Conservation (phyloP, 129 eudicot species). For the Artemisia tridentata region DNA sequence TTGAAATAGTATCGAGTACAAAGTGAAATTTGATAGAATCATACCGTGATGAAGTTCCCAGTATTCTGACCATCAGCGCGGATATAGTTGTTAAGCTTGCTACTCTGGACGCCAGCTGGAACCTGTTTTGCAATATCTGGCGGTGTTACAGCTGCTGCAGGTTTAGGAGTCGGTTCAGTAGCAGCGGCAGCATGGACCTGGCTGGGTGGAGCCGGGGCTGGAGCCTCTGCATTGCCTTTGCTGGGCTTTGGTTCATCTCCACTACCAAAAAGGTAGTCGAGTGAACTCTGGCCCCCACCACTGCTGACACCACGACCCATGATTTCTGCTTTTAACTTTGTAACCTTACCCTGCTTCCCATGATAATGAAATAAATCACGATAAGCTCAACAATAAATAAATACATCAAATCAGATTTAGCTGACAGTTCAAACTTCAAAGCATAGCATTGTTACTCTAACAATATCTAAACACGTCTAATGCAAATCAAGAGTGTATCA, state of each 20-base stretch:
- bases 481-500: not conserved
- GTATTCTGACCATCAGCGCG: constrained; percentile 84
- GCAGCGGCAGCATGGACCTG: constrained; percentile 28
- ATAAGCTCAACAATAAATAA: constrained; percentile 13
- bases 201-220: constrained; percentile 25
- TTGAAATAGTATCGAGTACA: not conserved
- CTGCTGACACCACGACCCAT: constrained; percentile 92
- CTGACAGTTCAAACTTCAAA: not conserved
- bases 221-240: constrained; percentile 28
- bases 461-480: not conserved
- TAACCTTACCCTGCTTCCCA: constrained; percentile 18
- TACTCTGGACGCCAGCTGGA: constrained; percentile 74
- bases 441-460: not conserved
- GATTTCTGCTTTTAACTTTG: constrained; percentile 13
- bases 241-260: constrained; percentile 59
- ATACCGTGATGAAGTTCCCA: constrained; percentile 85
- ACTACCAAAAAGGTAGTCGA: constrained; percentile 71
- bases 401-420: not conserved
- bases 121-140: constrained; percentile 51
- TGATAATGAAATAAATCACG: constrained; percentile 2
- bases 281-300: constrained; percentile 79
- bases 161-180: constrained; percentile 45
- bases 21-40: constrained; percentile 10
- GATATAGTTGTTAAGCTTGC: constrained; percentile 53
- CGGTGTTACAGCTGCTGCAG: constrained; percentile 36